These are phyloP conservation scores for Amniculicola lignicola DNA, from an alignment of 495 filamentous ascomycete genomes.

Conservation along the genomic window DNA sequence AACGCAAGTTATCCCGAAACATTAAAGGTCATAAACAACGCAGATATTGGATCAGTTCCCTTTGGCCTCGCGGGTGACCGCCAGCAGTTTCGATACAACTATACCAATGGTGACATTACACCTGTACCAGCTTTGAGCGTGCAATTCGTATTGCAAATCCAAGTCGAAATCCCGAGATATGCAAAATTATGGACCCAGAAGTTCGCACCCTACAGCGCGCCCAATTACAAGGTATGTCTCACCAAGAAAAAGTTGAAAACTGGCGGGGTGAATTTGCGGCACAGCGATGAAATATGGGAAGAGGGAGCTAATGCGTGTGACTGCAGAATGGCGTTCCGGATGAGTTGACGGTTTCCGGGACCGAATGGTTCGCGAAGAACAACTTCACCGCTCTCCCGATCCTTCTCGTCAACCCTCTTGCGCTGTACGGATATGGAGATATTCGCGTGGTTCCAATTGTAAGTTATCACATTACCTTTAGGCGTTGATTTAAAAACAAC, in stretches of 20 bases:
- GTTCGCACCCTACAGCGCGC: constrained; percentile 23
- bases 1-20: constrained; percentile 30
- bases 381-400: constrained; percentile 26
- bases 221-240: constrained; percentile 28
- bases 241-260: neutral
- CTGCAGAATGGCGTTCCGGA: constrained; percentile 34
- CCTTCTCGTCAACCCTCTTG: constrained; percentile 26
- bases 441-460: constrained; percentile 29
- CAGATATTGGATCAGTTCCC: constrained; percentile 16
- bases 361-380: constrained; percentile 26
- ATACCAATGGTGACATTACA: constrained; percentile 7
- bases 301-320: constrained; percentile 4
- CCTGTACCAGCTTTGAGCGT: neutral
- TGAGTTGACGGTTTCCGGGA: constrained; percentile 23
- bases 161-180: constrained; percentile 26
- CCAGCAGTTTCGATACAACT: constrained; percentile 26
- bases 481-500: no score
- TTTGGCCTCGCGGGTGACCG: constrained; percentile 21
- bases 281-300: neutral
- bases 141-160: neutral
- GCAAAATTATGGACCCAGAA: constrained; percentile 16
- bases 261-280: neutral
- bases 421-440: constrained; percentile 33
- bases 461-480: no score
- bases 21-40: constrained; percentile 22